phyloP scores from a whole-genome alignment of 2,329 filamentous ascomycete species.

The Penicillium nordicum region DNA sequence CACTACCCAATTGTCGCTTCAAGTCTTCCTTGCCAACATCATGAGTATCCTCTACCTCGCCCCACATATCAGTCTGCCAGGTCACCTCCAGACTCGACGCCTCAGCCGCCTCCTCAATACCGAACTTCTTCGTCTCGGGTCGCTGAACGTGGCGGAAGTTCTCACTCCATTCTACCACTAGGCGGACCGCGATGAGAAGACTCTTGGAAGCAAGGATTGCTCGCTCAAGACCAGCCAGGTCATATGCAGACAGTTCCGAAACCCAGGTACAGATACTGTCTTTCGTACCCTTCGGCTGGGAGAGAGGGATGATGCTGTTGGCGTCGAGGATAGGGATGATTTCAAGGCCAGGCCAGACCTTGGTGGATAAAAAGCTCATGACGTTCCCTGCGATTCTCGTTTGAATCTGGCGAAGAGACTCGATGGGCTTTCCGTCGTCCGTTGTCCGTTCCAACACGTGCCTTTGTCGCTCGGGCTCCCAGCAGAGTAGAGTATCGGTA shows the following conservation, averaged over 20 bases:
- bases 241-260: conserved; percentile 66
- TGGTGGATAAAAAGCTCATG: conserved; percentile 65
- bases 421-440: conserved; percentile 46
- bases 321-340: conserved; percentile 78
- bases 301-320: conserved; percentile 69
- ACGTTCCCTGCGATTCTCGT: conserved; percentile 66
- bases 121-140: conserved; percentile 54
- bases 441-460: conserved; percentile 48
- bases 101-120: conserved; percentile 75
- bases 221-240: conserved; percentile 82
- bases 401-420: conserved; percentile 70
- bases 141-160: conserved; percentile 56
- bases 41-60: conserved; percentile 96
- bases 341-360: conserved; percentile 79
- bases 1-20: conserved; percentile 80
- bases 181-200: conserved; percentile 68
- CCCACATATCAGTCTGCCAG: conserved; percentile 90
- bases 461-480: conserved; percentile 61
- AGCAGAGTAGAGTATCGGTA: conserved; percentile 90
- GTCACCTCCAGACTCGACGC: conserved; percentile 78
- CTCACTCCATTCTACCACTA: conserved; percentile 85
- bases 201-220: conserved; percentile 84
- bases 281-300: conserved; percentile 70
- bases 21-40: conserved; percentile 93
- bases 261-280: conserved; percentile 79